Base-by-base conservation (phyloP, 306 rosid species). In the Quercus aquifolioides region DNA sequence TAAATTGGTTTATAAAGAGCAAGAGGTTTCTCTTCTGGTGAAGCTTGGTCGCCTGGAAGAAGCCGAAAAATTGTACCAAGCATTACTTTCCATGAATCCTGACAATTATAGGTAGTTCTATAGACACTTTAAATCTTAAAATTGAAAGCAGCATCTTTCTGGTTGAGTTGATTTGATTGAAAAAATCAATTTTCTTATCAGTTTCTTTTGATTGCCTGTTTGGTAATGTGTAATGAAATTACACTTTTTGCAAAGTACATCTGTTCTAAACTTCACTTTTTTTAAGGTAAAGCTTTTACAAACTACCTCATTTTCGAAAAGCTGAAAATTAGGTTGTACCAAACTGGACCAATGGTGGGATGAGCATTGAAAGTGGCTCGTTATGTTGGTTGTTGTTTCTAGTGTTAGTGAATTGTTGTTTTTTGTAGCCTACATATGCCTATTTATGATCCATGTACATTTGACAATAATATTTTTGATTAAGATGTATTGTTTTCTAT, bases 41-140 rank as follows among this genome's bases (percentile, higher is more conserved):
- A 93, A 93, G 89, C 98, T 95, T 90, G 93, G 90, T 83, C 90
- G 18, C 82, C 75, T 90, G 14, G 93, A 88, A 84, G 93, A 93
- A 82, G 96, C 88, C 3, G 91, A 88, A 78, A 73, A 86, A n/a
- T 77, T 95, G 81, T 91, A 90, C 84, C 85, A 74, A 83, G 76
- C 67, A 62, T 83, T 95, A 82, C 99, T 95, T 84, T 85, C 93
- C 80, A 87, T 90, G 91, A 95, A 95, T 85, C 98, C 98, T 55
- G 99, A 95, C 89, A 91, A 95, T 80, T 95, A 95, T 81, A 78
- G 98, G 99, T 96, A 82, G 54, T 70, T 76, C 5, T 19, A 18
- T 74, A 64, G 63, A 4, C 33, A 64, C 41, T 62, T 77, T 71
- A 58, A 77, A 8, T 31, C 56, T 76, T 43, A 54, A 43, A 73